Evolutionary conservation across 2,329 filamentous ascomycete genomes (phyloP), one percentile per base, ranked within the genome.

Genomic region (Colletotrichum graminicola): DNA sequence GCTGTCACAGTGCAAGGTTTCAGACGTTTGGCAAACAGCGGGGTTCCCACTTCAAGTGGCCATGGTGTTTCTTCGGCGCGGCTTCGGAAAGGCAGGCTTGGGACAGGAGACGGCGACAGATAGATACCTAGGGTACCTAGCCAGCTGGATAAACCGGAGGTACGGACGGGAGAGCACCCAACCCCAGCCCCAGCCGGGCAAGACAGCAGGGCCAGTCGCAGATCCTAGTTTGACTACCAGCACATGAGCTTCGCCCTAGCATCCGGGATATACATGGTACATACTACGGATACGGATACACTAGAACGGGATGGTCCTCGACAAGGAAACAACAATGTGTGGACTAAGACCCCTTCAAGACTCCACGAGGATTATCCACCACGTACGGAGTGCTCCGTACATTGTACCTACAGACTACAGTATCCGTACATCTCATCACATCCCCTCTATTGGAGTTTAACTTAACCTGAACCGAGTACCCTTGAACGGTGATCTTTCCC

Each of bases 11-110:
- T 49, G 60, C 60, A 68, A 55, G 52, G 66, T 68, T 68, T 68
- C 66, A 68, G 66, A 65, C 21, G 61, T 65, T 65, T 68, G 52
- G 61, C 52, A 65, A 68, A 64, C 61, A 68, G 66, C 65, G 66
- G 61, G 66, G 55, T 36, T 62, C 41, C 66, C 62, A 61, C 66
- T 26, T 65, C 60, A 45, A 57, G 34, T 45, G 52, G 52, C 49
- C 10, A 8, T 52, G n/a, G 49, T 43, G 36, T 52, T 61, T 61
- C 56, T 45, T 66, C 18, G 39, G 51, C 26, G 36, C 39, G 26
- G 49, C n/a, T 34, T 63, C 23, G 12, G 34, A 18, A 54, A 29
- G 51, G 18, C 51, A 34, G 26, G 26, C 23, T 21, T 52, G 49
- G 12, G 26, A 52, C 23, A 52, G 49, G 26, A 34, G 34, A 34